These are phyloP conservation scores for Apophysomyces variabilis DNA, from an alignment of 371 early-diverging fungal species.

Conservation along the genomic window DNA sequence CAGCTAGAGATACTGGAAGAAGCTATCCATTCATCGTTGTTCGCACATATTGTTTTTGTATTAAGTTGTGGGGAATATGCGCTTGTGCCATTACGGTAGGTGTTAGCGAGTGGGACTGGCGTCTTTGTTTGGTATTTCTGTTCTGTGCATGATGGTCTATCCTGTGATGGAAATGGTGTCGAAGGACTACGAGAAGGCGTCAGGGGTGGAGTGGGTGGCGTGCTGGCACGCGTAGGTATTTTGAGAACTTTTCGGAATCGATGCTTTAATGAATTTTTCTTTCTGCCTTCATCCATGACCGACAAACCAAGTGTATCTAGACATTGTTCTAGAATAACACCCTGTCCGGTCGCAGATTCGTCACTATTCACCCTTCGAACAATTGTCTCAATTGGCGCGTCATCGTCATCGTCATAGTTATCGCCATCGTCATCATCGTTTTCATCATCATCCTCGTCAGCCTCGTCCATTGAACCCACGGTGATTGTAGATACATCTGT, in stretches of 20 bases:
- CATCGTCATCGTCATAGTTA: conserved; percentile 2
- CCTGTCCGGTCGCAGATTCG: not conserved
- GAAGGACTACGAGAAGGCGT: conserved; percentile 9
- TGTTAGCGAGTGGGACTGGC: not conserved
- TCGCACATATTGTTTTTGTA: conserved; percentile 1
- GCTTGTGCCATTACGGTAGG: not conserved
- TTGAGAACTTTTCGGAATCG: not conserved
- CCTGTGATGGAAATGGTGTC: conserved; percentile 1
- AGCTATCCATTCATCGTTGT: conserved; percentile 1
- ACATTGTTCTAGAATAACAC: not conserved
- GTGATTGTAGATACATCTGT: conserved; percentile 6
- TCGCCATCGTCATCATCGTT: not conserved
- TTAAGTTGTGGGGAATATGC: not conserved
- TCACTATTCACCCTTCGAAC: not conserved
- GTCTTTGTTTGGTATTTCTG: conserved; percentile 5
- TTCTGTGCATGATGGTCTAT: conserved; percentile 1
- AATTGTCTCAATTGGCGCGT: not conserved
- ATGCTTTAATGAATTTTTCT: not conserved
- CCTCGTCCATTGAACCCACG: conserved; percentile 8
- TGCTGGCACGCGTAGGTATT: conserved; percentile 4
- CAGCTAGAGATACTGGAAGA: conserved; percentile 2
- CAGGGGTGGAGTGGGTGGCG: conserved; percentile 7
- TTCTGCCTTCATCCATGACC: not conserved
- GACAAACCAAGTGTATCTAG: not conserved
- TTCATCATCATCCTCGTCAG: conserved; percentile 8